phyloP scores from a whole-genome alignment of 345 rosid species.

The Aquilaria yunnanensis region DNA sequence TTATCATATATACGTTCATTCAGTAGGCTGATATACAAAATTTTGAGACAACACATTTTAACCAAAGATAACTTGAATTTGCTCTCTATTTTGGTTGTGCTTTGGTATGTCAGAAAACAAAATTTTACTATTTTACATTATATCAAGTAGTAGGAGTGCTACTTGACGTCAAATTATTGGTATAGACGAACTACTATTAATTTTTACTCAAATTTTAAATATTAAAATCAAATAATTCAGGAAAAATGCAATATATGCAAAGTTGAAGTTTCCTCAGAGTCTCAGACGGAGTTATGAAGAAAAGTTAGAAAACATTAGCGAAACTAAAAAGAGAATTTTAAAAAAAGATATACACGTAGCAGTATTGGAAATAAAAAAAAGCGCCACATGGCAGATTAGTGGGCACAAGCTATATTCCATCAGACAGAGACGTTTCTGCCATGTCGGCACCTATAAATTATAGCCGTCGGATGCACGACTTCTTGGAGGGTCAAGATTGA shows the following conservation, averaged over 20 bases:
- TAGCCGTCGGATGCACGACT: slow-evolving; percentile 9
- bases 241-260: background rate
- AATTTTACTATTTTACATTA: no score
- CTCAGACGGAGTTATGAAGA: background rate
- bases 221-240: no score
- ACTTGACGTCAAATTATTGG: no score
- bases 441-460: slow-evolving; percentile 29
- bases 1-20: no score
- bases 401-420: slow-evolving; percentile 30
- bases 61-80: no score
- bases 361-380: background rate
- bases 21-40: no score
- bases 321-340: background rate
- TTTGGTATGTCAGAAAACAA: no score
- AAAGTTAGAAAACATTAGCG: background rate
- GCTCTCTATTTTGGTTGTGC: no score
- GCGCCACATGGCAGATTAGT: slow-evolving; percentile 28
- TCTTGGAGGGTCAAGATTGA: slow-evolving; percentile 18
- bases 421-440: slow-evolving; percentile 43
- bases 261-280: background rate
- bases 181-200: no score
- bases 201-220: no score
- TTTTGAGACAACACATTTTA: no score
- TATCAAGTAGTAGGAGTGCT: no score
- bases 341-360: background rate